Evolutionary conservation across 305 asterid genomes (phyloP).

Genomic region (Solanum hybrid): DNA sequence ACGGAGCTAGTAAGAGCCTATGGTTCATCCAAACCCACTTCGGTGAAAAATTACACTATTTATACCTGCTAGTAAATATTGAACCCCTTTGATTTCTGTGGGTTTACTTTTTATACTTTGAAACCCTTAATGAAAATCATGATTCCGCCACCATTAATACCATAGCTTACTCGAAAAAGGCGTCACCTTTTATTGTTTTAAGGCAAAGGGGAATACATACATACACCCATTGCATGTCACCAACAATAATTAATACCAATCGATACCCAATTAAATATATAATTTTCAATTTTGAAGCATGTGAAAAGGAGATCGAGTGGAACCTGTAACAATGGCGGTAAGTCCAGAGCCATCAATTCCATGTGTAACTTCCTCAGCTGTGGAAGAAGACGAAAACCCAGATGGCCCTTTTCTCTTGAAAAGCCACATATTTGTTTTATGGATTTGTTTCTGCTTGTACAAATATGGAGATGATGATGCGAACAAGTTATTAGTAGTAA

Average conservation of each 20-base stretch:
- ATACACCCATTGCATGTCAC: background rate
- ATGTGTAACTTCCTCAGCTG: slow-evolving; percentile 61
- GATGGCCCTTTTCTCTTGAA: slow-evolving; percentile 39
- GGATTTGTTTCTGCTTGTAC: background rate
- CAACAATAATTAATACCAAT: background rate
- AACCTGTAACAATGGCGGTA: slow-evolving; percentile 88
- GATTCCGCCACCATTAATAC: background rate
- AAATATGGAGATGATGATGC: background rate
- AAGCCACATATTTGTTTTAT: slow-evolving; percentile 32
- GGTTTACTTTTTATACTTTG: background rate
- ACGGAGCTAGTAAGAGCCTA: background rate
- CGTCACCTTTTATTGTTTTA: background rate
- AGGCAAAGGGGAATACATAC: background rate
- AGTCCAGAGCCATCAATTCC: slow-evolving; percentile 69
- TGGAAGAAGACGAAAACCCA: slow-evolving; percentile 57
- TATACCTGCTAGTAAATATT: background rate
- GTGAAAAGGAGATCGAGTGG: background rate
- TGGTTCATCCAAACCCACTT: background rate
- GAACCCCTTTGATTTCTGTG: background rate
- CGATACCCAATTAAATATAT: background rate
- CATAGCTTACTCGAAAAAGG: background rate
- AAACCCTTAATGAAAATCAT: background rate
- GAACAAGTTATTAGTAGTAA: background rate
- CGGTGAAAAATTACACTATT: background rate
- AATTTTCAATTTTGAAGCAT: background rate